Conservation (phyloP, 2,329 filamentous ascomycete genomes). For the Spiromastix sp. region DNA sequence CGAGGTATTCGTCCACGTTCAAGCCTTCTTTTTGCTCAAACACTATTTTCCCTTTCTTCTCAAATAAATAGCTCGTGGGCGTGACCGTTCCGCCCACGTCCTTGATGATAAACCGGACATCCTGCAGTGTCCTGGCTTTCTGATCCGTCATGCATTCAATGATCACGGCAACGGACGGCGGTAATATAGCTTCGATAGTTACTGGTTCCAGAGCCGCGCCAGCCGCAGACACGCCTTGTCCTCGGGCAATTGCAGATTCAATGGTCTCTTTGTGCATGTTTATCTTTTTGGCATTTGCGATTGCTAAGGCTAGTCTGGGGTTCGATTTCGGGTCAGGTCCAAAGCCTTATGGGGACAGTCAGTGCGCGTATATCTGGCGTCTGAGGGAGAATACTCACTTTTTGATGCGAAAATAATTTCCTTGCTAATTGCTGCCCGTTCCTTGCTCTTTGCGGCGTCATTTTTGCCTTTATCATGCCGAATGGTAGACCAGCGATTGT, state of each 20-base stretch:
- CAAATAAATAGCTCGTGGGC: conserved; percentile 75
- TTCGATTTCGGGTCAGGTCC: conserved; percentile 67
- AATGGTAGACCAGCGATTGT: conserved; percentile 95
- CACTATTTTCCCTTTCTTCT: conserved; percentile 63
- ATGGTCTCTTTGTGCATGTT: conserved; percentile 77
- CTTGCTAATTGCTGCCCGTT: conserved; percentile 58
- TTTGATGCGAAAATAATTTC: conserved; percentile 67
- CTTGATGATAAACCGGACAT: conserved; percentile 63
- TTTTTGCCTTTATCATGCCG: conserved; percentile 86
- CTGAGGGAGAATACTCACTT: conserved; percentile 37
- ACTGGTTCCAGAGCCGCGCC: conserved; percentile 68
- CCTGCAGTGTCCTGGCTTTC: conserved; percentile 61
- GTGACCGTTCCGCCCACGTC: conserved; percentile 58
- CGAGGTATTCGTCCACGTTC: conserved; percentile 60
- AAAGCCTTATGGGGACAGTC: conserved; percentile 45
- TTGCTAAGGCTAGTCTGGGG: conserved; percentile 60
- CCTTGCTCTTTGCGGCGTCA: conserved; percentile 62
- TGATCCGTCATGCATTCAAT: conserved; percentile 81
- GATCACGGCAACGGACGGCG: conserved; percentile 62
- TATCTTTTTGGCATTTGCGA: conserved; percentile 71
- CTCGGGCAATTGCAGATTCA: conserved; percentile 75
- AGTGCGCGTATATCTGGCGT: no score
- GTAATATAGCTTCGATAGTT: conserved; percentile 71
- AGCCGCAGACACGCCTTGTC: conserved; percentile 68
- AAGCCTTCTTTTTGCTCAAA: conserved; percentile 50